These are phyloP conservation scores for Hygrocybe punicea DNA, from an alignment of 768 basidiomycete species.

Conservation along the genomic window DNA sequence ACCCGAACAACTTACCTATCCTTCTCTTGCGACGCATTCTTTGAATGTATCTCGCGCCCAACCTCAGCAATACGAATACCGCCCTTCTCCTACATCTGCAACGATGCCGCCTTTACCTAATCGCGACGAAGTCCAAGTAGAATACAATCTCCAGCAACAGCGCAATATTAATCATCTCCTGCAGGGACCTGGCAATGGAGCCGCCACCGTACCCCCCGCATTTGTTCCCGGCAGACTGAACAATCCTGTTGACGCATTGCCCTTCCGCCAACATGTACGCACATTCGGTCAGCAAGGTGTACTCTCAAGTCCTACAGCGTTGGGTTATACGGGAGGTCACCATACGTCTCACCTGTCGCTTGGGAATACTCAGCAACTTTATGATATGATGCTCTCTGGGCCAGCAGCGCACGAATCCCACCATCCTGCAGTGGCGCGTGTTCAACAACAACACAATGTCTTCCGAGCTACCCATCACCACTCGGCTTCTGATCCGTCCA, in stretches of 20 bases:
- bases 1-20: conserved; percentile 54
- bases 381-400: conserved; percentile 72
- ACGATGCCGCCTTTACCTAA: conserved; percentile 26
- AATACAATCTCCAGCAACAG: conserved; percentile 53
- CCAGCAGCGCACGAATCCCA: conserved; percentile 52
- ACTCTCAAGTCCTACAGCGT: conserved; percentile 50
- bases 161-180: conserved; percentile 51
- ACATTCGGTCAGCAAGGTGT: conserved; percentile 53
- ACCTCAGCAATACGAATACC: conserved; percentile 52
- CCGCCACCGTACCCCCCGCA: conserved; percentile 41
- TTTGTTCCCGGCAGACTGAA: conserved; percentile 53
- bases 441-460: conserved; percentile 74
- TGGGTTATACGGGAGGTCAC: conserved; percentile 54
- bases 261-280: conserved; percentile 64
- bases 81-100: conserved; percentile 37
- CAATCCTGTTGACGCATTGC: conserved; percentile 44
- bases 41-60: conserved; percentile 49
- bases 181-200: conserved; percentile 28
- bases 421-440: conserved; percentile 65
- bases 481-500: conserved; percentile 78
- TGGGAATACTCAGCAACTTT: conserved; percentile 72
- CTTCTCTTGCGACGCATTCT: conserved; percentile 57
- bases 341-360: conserved; percentile 69
- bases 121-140: conserved; percentile 49
- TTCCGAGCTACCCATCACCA: conserved; percentile 78